These are phyloP conservation scores for Phytopythium litorale DNA, from an alignment of 352 stramenopile species.

Conservation along the genomic window DNA sequence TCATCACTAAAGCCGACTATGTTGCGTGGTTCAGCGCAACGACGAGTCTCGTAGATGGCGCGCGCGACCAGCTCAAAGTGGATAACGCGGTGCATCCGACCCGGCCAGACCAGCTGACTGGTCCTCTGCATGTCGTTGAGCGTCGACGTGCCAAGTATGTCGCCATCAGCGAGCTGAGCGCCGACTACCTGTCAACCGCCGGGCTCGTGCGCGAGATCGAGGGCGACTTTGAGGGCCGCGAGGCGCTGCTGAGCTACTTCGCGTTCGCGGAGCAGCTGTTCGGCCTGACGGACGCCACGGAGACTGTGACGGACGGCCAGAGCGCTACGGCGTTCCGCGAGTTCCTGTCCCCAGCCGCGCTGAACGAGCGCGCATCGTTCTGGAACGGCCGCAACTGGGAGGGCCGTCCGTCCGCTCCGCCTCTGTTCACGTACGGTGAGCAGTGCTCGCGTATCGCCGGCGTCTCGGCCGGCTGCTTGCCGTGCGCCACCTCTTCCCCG, in stretches of 20 bases:
- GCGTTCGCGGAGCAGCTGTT: slow-evolving; percentile 71
- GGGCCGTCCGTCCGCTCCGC: slow-evolving; percentile 52
- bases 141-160: slow-evolving; percentile 92
- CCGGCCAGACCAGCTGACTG: slow-evolving; percentile 89
- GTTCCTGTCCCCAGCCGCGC: slow-evolving; percentile 33
- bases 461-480: slow-evolving; percentile 38
- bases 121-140: slow-evolving; percentile 85
- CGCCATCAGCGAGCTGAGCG: slow-evolving; percentile 87
- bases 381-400: slow-evolving; percentile 84
- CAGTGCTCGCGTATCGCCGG: slow-evolving; percentile 58
- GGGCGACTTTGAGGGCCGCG: slow-evolving; percentile 77
- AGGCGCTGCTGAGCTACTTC: slow-evolving; percentile 69
- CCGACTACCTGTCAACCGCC: slow-evolving; percentile 87
- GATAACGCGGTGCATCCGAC: slow-evolving; percentile 95
- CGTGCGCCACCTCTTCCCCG: slow-evolving; percentile 53
- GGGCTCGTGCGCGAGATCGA: slow-evolving; percentile 68
- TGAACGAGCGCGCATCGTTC: slow-evolving; percentile 65
- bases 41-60: slow-evolving; percentile 56
- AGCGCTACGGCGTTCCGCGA: slow-evolving; percentile 50
- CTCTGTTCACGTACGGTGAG: slow-evolving; percentile 67
- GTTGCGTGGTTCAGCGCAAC: slow-evolving; percentile 49
- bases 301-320: slow-evolving; percentile 16
- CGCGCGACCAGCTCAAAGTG: slow-evolving; percentile 59
- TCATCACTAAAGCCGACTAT: slow-evolving; percentile 50
- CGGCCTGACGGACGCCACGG: slow-evolving; percentile 33